These are phyloP conservation scores for Apiotrichum brassicae DNA, from an alignment of 1,284 basidiomycete species.

Conservation along the genomic window DNA sequence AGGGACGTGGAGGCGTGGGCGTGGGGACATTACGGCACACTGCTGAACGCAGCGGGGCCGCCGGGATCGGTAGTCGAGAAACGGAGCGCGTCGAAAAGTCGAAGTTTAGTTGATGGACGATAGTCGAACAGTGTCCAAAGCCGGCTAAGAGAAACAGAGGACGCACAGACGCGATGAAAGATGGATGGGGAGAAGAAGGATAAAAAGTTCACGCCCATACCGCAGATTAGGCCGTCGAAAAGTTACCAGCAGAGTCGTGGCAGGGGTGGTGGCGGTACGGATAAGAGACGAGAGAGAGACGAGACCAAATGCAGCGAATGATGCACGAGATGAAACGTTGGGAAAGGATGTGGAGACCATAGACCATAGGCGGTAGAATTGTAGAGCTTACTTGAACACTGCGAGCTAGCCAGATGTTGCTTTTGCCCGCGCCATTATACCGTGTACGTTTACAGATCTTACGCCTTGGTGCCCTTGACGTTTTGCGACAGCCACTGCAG, in stretches of 20 bases:
- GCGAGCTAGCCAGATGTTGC: too few relatives aligned
- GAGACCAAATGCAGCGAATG: conserved; percentile 3
- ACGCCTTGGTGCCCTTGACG: conserved; percentile 59
- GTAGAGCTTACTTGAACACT: neutral
- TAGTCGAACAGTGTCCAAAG: too few relatives aligned
- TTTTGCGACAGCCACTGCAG: conserved; percentile 95
- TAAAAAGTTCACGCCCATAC: neutral
- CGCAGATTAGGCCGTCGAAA: neutral
- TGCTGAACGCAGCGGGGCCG: too few relatives aligned
- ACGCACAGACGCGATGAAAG: neutral
- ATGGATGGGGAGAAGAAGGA: too few relatives aligned
- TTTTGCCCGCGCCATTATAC: neutral
- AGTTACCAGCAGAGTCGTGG: too few relatives aligned
- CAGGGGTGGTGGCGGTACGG: neutral
- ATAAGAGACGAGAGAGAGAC: too few relatives aligned
- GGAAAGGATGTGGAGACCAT: neutral
- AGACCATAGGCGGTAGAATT: neutral
- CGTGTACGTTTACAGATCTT: neutral
- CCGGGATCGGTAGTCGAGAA: too few relatives aligned
- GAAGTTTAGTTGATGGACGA: too few relatives aligned
- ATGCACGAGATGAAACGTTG: neutral
- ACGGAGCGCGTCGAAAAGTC: too few relatives aligned
- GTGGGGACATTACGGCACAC: too few relatives aligned
- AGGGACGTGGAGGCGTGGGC: neutral
- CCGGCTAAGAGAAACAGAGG: too few relatives aligned